A percentile compares a stretch with the other conserved stretches of the same genome.
Conservation (phyloP, 208 protist genomes). For the Willaertia magna region DNA sequence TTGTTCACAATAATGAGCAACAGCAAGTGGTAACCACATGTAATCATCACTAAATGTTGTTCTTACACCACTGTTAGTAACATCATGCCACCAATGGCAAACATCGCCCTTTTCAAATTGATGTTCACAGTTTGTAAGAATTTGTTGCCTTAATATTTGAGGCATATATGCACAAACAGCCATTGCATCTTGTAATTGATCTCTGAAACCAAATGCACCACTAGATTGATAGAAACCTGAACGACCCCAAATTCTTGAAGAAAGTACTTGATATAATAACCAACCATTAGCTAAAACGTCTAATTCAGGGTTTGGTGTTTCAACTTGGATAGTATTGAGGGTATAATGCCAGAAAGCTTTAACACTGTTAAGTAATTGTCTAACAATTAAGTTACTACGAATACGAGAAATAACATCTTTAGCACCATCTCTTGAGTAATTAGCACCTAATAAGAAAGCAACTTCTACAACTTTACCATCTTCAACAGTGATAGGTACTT, state of each 20-base stretch:
- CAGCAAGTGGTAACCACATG: conserved; percentile 1
- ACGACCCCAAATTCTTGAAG: background rate
- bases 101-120: conserved; percentile 5
- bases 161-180: background rate
- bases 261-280: background rate
- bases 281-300: background rate
- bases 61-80: background rate
- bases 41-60: conserved; percentile 3
- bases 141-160: background rate
- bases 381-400: background rate
- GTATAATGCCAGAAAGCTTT: background rate
- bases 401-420: background rate
- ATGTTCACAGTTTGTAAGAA: background rate
- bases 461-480: background rate
- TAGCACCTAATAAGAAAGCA: background rate
- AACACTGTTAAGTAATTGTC: conserved; percentile 4
- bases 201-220: conserved; percentile 13
- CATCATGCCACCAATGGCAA: conserved; percentile 5
- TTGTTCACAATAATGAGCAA: background rate
- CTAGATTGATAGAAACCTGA: conserved; percentile 8
- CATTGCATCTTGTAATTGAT: background rate
- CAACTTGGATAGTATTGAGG: background rate
- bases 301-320: background rate
- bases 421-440: background rate
- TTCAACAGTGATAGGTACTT: background rate